These are phyloP conservation scores for Penicillium polonicum DNA, from an alignment of 2,329 filamentous ascomycete genomes.

Conservation along the genomic window DNA sequence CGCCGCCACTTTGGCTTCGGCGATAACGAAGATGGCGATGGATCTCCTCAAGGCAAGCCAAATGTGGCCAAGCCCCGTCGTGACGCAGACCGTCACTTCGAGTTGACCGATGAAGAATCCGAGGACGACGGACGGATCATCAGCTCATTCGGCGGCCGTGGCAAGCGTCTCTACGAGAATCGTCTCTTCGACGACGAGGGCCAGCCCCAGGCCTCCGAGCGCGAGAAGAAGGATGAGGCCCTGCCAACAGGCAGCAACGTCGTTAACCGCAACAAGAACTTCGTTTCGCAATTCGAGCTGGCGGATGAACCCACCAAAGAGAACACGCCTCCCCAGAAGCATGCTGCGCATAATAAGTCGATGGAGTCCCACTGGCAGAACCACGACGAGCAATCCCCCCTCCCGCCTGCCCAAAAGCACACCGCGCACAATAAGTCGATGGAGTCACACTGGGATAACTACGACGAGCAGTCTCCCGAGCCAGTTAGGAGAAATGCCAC, in stretches of 20 bases:
- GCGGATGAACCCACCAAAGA: conserved; percentile 54
- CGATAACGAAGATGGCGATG: conserved; percentile 56
- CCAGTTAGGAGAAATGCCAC: conserved; percentile 22
- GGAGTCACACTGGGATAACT: conserved; percentile 57
- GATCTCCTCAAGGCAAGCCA: conserved; percentile 49
- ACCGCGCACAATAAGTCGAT: conserved; percentile 56
- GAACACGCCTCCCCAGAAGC: conserved; percentile 54
- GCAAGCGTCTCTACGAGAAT: conserved; percentile 73
- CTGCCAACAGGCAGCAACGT: conserved; percentile 70
- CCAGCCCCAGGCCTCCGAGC: conserved; percentile 48
- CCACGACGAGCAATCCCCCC: conserved; percentile 35
- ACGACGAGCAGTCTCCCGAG: conserved; percentile 38
- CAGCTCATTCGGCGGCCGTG: conserved; percentile 62
- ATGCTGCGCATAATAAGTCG: conserved; percentile 55
- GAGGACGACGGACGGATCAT: conserved; percentile 43
- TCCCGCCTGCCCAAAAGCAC: background rate
- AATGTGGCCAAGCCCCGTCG: conserved; percentile 68
- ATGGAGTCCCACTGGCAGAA: conserved; percentile 61
- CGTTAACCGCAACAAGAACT: conserved; percentile 71
- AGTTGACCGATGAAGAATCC: conserved; percentile 72
- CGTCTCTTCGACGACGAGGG: conserved; percentile 66
- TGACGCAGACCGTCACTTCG: conserved; percentile 79
- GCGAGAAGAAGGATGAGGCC: conserved; percentile 40
- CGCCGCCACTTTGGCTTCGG: conserved; percentile 75
- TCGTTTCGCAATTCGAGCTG: conserved; percentile 75